phyloP scores from a whole-genome alignment of 305 asterid genomes.

The Fraxinus sp. region DNA sequence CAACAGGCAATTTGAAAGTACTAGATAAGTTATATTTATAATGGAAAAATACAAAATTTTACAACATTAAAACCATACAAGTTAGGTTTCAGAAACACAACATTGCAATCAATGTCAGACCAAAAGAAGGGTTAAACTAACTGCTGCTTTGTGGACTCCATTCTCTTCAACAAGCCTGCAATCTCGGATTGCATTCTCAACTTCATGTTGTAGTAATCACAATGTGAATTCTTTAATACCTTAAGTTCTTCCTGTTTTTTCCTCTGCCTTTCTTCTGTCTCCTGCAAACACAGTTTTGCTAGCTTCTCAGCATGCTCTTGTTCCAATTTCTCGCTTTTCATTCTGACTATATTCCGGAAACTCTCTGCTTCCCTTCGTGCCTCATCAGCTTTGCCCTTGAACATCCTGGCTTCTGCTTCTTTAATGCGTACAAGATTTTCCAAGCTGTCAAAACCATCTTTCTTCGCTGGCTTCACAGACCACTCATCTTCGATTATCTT shows the following conservation, averaged over 20 bases:
- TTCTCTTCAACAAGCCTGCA: slow-evolving; percentile 83
- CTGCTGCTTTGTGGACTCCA: slow-evolving; percentile 88
- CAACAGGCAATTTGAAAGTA: neutral
- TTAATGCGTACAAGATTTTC: slow-evolving; percentile 73
- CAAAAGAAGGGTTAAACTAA: slow-evolving; percentile 39
- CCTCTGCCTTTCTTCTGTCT: slow-evolving; percentile 73
- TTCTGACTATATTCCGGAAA: slow-evolving; percentile 54
- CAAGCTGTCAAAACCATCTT: slow-evolving; percentile 71
- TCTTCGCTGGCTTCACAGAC: slow-evolving; percentile 80
- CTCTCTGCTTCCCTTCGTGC: slow-evolving; percentile 74
- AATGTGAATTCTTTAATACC: slow-evolving; percentile 68
- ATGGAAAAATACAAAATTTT: neutral
- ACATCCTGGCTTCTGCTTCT: slow-evolving; percentile 94
- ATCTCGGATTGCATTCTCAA: slow-evolving; percentile 90
- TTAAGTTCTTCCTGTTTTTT: slow-evolving; percentile 73
- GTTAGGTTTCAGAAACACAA: neutral
- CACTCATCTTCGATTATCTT: slow-evolving; percentile 79
- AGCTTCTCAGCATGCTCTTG: slow-evolving; percentile 70
- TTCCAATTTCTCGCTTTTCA: slow-evolving; percentile 61
- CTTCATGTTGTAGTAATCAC: slow-evolving; percentile 89
- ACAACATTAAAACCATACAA: neutral
- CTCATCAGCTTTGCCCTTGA: slow-evolving; percentile 77
- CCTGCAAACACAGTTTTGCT: slow-evolving; percentile 56
- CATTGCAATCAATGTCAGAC: neutral
- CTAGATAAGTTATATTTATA: neutral